phyloP scores from a whole-genome alignment of 495 filamentous ascomycete genomes.

The Lasiosphaeris hirsuta region DNA sequence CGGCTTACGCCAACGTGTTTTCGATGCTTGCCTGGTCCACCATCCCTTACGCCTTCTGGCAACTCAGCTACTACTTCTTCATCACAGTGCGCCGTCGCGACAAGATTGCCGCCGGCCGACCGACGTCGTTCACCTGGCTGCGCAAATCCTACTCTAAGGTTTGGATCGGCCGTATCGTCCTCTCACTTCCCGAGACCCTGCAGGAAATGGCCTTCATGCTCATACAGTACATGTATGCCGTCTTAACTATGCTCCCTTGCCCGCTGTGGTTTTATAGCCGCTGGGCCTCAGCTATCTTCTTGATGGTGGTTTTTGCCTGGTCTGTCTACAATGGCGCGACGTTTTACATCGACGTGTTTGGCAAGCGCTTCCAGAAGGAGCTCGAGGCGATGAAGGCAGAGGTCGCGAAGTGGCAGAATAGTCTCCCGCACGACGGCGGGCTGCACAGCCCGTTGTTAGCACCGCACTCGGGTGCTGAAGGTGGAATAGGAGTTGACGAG shows the following conservation, averaged over 20 bases:
- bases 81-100: conserved; percentile 90
- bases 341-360: conserved; percentile 96
- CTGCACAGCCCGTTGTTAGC: conserved; percentile 39
- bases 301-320: conserved; percentile 79
- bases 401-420: conserved; percentile 81
- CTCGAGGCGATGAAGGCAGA: conserved; percentile 86
- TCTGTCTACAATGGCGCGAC: conserved; percentile 93
- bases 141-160: conserved; percentile 82
- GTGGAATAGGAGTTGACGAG: conserved; percentile 16
- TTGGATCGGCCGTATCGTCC: conserved; percentile 82
- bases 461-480: conserved; percentile 24
- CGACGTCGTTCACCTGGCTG: conserved; percentile 96
- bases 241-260: conserved; percentile 89
- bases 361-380: conserved; percentile 94
- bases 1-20: conserved; percentile 70
- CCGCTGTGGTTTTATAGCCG: conserved; percentile 93
- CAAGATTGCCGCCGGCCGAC: conserved; percentile 92
- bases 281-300: conserved; percentile 72
- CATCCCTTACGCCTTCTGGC: conserved; percentile 88
- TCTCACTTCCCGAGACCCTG: conserved; percentile 66
- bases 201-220: conserved; percentile 94
- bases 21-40: conserved; percentile 94
- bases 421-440: conserved; percentile 35
- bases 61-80: conserved; percentile 83
- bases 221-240: conserved; percentile 88